Conservation (phyloP, 2,329 filamentous ascomycete genomes). For the Fusarium gaditjirri region DNA sequence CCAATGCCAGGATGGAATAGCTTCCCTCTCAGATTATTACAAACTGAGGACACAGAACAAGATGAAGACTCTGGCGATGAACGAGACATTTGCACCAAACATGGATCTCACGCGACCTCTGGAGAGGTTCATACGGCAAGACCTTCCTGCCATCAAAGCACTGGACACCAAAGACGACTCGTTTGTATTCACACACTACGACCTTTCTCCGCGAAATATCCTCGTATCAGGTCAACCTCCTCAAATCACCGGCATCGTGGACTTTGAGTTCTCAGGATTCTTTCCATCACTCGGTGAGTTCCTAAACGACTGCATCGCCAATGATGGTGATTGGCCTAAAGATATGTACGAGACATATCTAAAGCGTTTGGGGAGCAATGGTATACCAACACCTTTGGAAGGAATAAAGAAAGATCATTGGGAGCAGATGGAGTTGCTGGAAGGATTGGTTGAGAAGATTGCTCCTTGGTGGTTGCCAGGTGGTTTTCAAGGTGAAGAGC, state of each 20-base stretch:
- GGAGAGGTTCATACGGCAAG: neutral
- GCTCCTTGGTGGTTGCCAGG: slow-evolving; percentile 21
- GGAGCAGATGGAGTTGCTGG: neutral
- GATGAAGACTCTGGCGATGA: neutral
- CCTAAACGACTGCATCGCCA: slow-evolving; percentile 7
- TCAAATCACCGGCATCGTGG: slow-evolving; percentile 3
- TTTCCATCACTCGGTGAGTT: slow-evolving; percentile 5
- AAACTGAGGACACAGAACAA: neutral
- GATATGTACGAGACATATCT: neutral
- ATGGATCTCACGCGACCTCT: neutral
- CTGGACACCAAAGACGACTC: neutral
- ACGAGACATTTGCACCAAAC: neutral
- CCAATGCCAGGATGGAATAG: accelerated
- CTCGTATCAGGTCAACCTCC: neutral
- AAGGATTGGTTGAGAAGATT: neutral
- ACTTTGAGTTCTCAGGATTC: slow-evolving; percentile 23
- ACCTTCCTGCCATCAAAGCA: accelerated
- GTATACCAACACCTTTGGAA: neutral
- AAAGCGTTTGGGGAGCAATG: neutral
- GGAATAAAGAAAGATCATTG: neutral
- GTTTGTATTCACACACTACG: slow-evolving; percentile 15
- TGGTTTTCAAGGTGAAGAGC: neutral
- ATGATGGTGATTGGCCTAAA: neutral
- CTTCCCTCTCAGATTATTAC: neutral
- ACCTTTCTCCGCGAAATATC: slow-evolving; percentile 11